These are phyloP conservation scores for Citrus mangshanensis DNA, from an alignment of 345 rosid genomes.

Conservation along the genomic window DNA sequence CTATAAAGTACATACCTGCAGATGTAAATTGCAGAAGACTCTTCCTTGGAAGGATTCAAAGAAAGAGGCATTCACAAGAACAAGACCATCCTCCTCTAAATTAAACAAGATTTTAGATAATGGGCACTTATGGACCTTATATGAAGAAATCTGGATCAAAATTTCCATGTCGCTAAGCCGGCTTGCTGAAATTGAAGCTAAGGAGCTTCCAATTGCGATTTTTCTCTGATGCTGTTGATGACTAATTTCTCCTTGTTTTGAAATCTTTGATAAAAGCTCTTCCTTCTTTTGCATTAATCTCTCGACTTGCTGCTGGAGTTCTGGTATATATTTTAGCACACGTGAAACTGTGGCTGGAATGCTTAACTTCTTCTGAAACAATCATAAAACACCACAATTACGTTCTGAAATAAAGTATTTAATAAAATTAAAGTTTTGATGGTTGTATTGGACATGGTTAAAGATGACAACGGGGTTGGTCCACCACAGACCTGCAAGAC, in stretches of 20 bases:
- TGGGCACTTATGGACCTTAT: slow-evolving; percentile 4
- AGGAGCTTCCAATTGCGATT: not conserved
- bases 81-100: slow-evolving; percentile 44
- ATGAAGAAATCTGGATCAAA: slow-evolving; percentile 39
- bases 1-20: slow-evolving; percentile 39
- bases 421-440: no score
- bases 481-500: no score
- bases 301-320: slow-evolving; percentile 40
- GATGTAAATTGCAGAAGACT: slow-evolving; percentile 49
- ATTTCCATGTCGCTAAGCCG: slow-evolving; percentile 47
- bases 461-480: no score
- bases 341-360: slow-evolving; percentile 41
- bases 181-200: slow-evolving; percentile 28
- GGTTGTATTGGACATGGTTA: no score
- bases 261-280: slow-evolving; percentile 32
- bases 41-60: slow-evolving; percentile 47
- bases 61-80: slow-evolving; percentile 47
- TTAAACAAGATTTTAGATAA: slow-evolving; percentile 38
- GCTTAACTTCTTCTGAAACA: slow-evolving; percentile 37
- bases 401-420: not conserved
- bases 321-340: slow-evolving; percentile 40
- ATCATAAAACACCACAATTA: not conserved
- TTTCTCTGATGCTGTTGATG: slow-evolving; percentile 21
- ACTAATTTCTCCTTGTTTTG: slow-evolving; percentile 10
- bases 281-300: slow-evolving; percentile 26